These are phyloP conservation scores for Starmerella stigmatis DNA, from an alignment of 805 yeast genomes.

Conservation along the genomic window DNA sequence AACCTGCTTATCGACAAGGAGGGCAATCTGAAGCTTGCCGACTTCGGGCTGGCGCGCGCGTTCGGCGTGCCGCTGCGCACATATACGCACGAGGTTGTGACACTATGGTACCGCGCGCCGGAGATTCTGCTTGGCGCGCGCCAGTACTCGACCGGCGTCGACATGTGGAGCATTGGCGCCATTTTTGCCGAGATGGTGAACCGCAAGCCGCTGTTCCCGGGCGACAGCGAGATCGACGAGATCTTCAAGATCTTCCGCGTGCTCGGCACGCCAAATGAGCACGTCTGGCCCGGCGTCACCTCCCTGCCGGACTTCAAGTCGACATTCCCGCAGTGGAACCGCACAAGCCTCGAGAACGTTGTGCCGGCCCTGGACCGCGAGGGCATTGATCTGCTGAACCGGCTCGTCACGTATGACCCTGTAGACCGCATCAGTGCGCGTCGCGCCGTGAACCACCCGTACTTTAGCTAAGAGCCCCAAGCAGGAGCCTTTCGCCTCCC, in stretches of 20 bases:
- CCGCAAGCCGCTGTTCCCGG: conserved; percentile 90
- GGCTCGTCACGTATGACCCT: conserved; percentile 81
- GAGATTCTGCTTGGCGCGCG: conserved; percentile 92
- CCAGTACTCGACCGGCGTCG: conserved; percentile 95
- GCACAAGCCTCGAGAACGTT: conserved; percentile 53
- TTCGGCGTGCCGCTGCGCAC: conserved; percentile 96
- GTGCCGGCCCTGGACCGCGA: conserved; percentile 73
- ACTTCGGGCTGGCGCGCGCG: conserved; percentile 93
- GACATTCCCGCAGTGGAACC: conserved; percentile 83
- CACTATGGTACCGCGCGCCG: conserved; percentile 96
- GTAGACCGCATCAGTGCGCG: conserved; percentile 88
- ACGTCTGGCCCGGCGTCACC: conserved; percentile 88
- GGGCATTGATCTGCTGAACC: conserved; percentile 71
- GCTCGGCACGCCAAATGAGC: conserved; percentile 90
- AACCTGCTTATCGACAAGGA: conserved; percentile 88
- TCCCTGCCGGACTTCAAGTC: conserved; percentile 87
- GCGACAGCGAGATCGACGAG: conserved; percentile 96
- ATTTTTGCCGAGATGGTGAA: conserved; percentile 97
- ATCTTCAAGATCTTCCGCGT: conserved; percentile 84
- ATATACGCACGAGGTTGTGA: conserved; percentile 95
- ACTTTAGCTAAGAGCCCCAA: conserved; percentile 38
- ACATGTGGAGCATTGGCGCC: conserved; percentile 98
- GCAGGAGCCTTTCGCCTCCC: not conserved
- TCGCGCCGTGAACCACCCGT: conserved; percentile 82
- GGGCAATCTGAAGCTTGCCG: conserved; percentile 82